phyloP scores from a whole-genome alignment of 108 stramenopile species.

The Nitzschia inconspicua region DNA sequence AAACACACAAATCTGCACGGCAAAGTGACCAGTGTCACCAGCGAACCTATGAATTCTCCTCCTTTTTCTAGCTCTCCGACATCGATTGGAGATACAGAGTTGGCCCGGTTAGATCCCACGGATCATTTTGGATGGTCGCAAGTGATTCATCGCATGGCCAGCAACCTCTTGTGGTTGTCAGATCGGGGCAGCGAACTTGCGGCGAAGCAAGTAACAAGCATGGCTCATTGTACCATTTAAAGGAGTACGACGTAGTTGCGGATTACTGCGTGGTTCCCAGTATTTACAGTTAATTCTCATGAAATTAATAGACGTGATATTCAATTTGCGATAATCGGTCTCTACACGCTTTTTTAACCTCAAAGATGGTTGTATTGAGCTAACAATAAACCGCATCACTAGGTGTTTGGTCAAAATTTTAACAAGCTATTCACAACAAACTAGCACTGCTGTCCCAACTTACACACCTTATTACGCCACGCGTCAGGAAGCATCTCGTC shows the following conservation, averaged over 20 bases:
- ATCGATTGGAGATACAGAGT: constrained; percentile 35
- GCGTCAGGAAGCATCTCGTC: constrained; percentile 30
- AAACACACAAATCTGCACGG: neutral
- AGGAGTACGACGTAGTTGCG: no score
- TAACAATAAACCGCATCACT: no score
- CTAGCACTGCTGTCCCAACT: no score
- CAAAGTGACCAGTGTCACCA: neutral
- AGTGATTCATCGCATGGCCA: constrained; percentile 49
- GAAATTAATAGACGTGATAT: no score
- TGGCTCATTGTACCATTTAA: constrained; percentile 18
- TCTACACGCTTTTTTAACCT: no score
- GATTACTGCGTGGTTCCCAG: no score
- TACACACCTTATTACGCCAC: constrained; percentile 27
- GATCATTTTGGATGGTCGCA: constrained; percentile 49
- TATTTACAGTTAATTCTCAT: no score
- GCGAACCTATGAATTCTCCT: neutral
- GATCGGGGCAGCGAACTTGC: constrained; percentile 23
- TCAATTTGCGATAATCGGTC: no score
- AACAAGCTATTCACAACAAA: no score
- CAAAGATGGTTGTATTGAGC: no score
- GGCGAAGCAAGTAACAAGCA: constrained; percentile 21
- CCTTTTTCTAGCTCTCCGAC: constrained; percentile 38
- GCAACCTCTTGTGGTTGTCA: constrained; percentile 50
- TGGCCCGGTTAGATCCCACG: constrained; percentile 20
- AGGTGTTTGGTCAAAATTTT: no score